Percentiles rank a stretch among this genome's conserved stretches.
Conservation (phyloP, 2,329 filamentous ascomycete species). For the Ascochyta lentis region DNA sequence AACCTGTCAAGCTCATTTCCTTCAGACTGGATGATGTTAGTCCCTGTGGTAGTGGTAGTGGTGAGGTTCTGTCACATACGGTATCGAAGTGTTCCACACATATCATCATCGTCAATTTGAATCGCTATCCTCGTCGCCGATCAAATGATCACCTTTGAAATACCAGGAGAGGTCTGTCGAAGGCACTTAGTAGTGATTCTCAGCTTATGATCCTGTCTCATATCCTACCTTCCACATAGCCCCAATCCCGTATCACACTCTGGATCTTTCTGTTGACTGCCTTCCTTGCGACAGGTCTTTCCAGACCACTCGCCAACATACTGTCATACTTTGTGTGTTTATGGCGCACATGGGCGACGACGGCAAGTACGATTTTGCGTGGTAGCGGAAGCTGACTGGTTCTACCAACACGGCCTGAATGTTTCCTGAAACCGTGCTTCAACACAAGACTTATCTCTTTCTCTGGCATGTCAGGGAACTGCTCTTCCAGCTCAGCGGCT, state of each 20-base stretch:
- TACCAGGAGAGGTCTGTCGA: constrained; percentile 23
- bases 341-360: constrained; percentile 60
- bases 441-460: constrained; percentile 47
- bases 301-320: constrained; percentile 36
- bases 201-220: background rate
- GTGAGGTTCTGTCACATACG: background rate
- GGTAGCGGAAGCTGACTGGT: constrained; percentile 49
- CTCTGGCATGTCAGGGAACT: constrained; percentile 54
- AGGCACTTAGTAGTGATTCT: background rate
- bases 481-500: constrained; percentile 40
- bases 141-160: constrained; percentile 5
- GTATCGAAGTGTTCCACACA: background rate
- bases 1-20: background rate
- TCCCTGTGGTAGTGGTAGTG: background rate
- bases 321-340: constrained; percentile 57
- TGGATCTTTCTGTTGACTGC: constrained; percentile 30
- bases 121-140: background rate
- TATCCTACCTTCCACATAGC: constrained; percentile 29
- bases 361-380: constrained; percentile 55
- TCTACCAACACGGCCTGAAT: constrained; percentile 57
- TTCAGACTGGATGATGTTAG: background rate
- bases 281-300: constrained; percentile 32
- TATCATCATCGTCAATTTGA: background rate
- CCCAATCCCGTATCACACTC: constrained; percentile 34
- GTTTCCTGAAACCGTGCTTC: constrained; percentile 54